Percentiles rank a stretch among this genome's conserved stretches.
Evolutionary conservation across 768 basidiomycete genomes (phyloP).

Genomic region (Mycena metata): DNA sequence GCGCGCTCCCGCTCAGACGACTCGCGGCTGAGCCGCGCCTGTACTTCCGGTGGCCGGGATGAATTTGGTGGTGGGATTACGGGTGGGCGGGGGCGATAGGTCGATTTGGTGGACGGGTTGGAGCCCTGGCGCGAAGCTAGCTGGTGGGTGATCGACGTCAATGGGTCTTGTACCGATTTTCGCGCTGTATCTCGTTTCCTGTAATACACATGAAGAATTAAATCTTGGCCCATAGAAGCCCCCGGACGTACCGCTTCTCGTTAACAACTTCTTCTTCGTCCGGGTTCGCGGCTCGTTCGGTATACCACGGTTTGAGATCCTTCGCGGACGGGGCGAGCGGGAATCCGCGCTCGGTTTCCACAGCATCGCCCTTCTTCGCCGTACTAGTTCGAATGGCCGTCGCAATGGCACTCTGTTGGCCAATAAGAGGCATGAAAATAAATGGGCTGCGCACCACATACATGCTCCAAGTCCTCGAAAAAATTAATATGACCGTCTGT

Average conservation of each 20-base stretch:
- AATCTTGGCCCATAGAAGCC: background rate
- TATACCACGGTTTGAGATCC: constrained; percentile 89
- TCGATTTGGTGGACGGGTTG: constrained; percentile 43
- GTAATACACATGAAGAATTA: constrained; percentile 15
- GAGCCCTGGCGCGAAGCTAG: constrained; percentile 59
- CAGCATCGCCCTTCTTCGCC: constrained; percentile 60
- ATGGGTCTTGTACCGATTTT: constrained; percentile 77
- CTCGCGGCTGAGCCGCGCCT: constrained; percentile 77
- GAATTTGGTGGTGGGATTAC: constrained; percentile 33
- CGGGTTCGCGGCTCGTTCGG: constrained; percentile 47
- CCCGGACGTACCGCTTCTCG: constrained; percentile 52
- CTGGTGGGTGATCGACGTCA: constrained; percentile 79
- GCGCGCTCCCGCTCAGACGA: constrained; percentile 83
- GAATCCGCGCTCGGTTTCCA: constrained; percentile 78
- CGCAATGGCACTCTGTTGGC: constrained; percentile 57
- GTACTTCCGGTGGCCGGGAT: constrained; percentile 58
- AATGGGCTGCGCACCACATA: constrained; percentile 45
- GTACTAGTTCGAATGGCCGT: constrained; percentile 56
- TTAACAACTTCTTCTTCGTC: constrained; percentile 50
- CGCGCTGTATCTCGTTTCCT: constrained; percentile 75
- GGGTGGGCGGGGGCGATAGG: constrained; percentile 39
- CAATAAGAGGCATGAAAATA: background rate
- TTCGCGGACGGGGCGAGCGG: constrained; percentile 80
- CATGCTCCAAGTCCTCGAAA: constrained; percentile 86
- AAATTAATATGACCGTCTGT: constrained; percentile 84